Conservation (phyloP, 2,329 filamentous ascomycete genomes). For the Xylaria arbuscula region DNA sequence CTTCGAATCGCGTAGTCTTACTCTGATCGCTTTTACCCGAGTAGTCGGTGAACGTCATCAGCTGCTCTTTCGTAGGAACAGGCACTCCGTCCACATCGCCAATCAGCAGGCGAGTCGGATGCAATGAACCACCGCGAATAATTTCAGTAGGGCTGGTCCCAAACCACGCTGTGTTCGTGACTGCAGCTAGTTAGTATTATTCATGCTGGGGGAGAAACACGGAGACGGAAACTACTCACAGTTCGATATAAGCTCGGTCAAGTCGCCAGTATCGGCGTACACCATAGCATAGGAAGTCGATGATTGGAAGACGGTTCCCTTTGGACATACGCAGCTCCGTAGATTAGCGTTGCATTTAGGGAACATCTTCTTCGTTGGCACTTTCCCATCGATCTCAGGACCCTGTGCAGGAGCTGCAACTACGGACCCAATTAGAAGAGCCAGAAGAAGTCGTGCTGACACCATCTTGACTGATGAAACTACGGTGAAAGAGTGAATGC, state of each 20-base stretch:
- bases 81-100: too few species aligned
- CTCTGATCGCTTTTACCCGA: too few species aligned
- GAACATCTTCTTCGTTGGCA: background rate
- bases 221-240: background rate
- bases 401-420: too few species aligned
- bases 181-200: background rate
- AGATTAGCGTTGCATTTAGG: background rate
- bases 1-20: too few species aligned
- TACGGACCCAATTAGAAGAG: background rate
- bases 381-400: too few species aligned
- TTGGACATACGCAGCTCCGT: background rate
- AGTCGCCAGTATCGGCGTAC: background rate
- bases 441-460: constrained; percentile 7
- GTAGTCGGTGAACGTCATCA: too few species aligned
- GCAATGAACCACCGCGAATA: background rate
- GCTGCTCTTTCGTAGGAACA: too few species aligned
- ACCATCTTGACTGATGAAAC: constrained; percentile 12
- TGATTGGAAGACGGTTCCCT: background rate
- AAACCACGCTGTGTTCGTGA: background rate
- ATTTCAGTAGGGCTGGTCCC: background rate
- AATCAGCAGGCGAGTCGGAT: too few species aligned
- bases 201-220: background rate
- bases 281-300: background rate
- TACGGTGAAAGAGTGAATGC: background rate
- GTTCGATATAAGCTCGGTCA: background rate